Evolutionary conservation across 768 basidiomycete genomes (phyloP), one percentile per base, ranked within the genome.

Genomic region (Boletus subparvulus): DNA sequence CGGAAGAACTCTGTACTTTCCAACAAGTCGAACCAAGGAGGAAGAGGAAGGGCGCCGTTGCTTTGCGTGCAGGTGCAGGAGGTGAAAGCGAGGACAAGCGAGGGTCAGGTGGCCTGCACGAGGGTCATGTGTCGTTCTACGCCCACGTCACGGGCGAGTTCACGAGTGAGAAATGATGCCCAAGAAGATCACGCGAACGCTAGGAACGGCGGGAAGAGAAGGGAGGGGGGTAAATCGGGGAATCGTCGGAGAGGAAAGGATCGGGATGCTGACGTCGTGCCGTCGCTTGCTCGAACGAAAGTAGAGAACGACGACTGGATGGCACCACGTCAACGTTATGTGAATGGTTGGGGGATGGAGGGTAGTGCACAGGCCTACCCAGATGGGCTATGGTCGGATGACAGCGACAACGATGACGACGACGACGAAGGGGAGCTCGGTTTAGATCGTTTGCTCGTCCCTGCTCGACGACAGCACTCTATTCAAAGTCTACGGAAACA

Each of bases 401-500:
- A 67, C 19, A 65, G 69, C 28, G 71, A 68, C 2, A 72, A 72
- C 10, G 74, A 74, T 13, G 77, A 78, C 1, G 76, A 76, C 4
- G 80, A 80, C 9, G 79, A 81, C 14, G 82, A 81, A 40, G 79
- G 76, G 16, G 88, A 89, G 64, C 73, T 89, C 45, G 80, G 84
- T 64, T 76, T 90, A 40, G 84, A 86, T 16, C 78, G 80, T 28
- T 78, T 90, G 53, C 81, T 91, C 36, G 82, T 87, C 28, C 86
- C 83, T 9, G 79, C 89, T 19, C 87, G 84, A 67, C 77, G 88
- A 28, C 88, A 91, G 65, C 80, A 84, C 56, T 89, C 88, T 17
- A 90, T 90, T 59, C 81, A 77, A 62, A 89, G 87, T 67, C 73
- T 91, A 54, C 77, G 87, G 54, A 84, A 77, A 58, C 88, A 89